These are phyloP conservation scores for Aureobasidium sp. DNA, from an alignment of 2,329 filamentous ascomycete species.

Conservation along the genomic window DNA sequence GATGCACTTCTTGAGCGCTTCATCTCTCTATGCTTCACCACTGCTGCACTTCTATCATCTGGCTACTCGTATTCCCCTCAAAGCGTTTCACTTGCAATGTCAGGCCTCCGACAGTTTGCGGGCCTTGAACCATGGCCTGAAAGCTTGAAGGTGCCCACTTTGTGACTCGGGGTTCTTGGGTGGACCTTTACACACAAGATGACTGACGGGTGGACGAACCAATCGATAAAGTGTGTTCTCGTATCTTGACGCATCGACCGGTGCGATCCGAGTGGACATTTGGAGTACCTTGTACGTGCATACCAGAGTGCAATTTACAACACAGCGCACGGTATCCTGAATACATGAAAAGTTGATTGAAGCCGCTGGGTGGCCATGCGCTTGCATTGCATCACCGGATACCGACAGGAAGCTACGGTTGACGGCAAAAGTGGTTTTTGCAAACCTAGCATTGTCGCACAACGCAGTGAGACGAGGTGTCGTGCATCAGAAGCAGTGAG, in stretches of 20 bases:
- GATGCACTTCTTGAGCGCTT: neutral
- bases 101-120: neutral
- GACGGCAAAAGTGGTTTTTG: neutral
- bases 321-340: neutral
- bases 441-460: neutral
- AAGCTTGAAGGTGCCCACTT: neutral
- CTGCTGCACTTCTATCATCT: neutral
- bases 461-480: constrained; percentile 3
- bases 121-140: neutral
- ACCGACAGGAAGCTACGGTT: neutral
- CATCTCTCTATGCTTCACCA: neutral
- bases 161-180: neutral
- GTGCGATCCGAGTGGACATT: neutral
- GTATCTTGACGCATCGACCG: constrained; percentile 2
- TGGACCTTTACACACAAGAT: neutral
- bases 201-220: neutral
- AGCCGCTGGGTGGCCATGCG: neutral
- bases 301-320: neutral
- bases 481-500: constrained; percentile 5
- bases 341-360: constrained; percentile 4
- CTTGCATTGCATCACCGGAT: constrained; percentile 8
- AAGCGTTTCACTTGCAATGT: neutral
- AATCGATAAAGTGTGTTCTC: neutral
- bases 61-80: neutral
- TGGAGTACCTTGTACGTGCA: neutral